These are phyloP conservation scores for Trebouxia sp. DNA, from an alignment of 139 green algal species.

Conservation along the genomic window DNA sequence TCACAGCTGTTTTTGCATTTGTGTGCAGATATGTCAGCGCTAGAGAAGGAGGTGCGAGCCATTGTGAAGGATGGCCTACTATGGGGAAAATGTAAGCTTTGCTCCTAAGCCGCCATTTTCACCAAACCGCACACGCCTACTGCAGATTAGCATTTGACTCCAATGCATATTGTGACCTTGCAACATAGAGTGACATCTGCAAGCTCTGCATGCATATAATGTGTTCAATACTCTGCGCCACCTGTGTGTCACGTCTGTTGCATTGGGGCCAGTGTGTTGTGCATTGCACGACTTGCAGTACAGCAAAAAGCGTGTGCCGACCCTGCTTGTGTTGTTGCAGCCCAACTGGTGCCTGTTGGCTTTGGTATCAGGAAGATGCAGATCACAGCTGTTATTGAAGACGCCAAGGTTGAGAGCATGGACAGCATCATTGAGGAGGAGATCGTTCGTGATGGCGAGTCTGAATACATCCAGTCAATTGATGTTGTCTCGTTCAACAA, in stretches of 20 bases:
- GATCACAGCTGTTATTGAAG: conserved; percentile 72
- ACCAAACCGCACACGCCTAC: too few relatives aligned
- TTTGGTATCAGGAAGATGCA: conserved; percentile 77
- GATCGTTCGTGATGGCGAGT: conserved; percentile 56
- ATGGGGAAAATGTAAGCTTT: conserved; percentile 57
- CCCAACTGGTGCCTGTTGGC: conserved; percentile 62
- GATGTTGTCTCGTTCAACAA: conserved; percentile 72
- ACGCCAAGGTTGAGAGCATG: conserved; percentile 64
- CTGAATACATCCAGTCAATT: conserved; percentile 62
- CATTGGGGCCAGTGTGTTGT: too few relatives aligned
- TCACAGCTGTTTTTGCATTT: neutral
- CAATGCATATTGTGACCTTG: too few relatives aligned
- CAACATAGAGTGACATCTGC: too few relatives aligned
- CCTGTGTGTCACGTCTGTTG: too few relatives aligned
- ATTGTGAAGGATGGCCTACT: conserved; percentile 66
- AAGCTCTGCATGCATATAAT: too few relatives aligned
- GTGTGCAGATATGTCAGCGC: conserved; percentile 45
- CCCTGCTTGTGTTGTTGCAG: conserved; percentile 33
- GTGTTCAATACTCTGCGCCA: too few relatives aligned
- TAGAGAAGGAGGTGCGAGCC: conserved; percentile 59
- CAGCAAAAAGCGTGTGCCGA: too few relatives aligned
- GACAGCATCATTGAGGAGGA: conserved; percentile 73
- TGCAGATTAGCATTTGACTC: too few relatives aligned
- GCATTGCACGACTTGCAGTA: too few relatives aligned
- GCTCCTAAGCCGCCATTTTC: too few relatives aligned